These are phyloP conservation scores for Arthrobotrys entomopaga DNA, from an alignment of 2,329 filamentous ascomycete species.

Conservation along the genomic window DNA sequence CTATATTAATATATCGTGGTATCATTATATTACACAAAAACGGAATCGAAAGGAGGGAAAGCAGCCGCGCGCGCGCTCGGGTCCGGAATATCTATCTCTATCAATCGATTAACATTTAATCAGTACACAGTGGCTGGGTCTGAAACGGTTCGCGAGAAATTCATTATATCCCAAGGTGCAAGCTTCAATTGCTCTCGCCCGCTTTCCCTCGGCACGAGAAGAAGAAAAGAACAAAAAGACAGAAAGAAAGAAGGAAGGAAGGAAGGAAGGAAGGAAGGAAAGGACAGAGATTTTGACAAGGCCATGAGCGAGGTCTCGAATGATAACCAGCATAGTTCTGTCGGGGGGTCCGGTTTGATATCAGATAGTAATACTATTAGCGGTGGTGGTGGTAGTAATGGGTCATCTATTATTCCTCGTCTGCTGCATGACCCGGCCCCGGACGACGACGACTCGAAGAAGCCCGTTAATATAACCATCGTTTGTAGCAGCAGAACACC, in stretches of 20 bases:
- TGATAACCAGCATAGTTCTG: neutral
- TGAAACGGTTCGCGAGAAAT: too few relatives aligned
- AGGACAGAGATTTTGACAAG: slow-evolving; percentile 4
- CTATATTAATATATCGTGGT: too few relatives aligned
- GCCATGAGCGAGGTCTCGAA: slow-evolving; percentile 47
- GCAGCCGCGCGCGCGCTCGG: too few relatives aligned
- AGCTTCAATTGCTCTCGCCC: too few relatives aligned
- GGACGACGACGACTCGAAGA: neutral
- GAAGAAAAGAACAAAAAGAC: too few relatives aligned
- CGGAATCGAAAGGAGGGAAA: too few relatives aligned
- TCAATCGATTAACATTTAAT: too few relatives aligned
- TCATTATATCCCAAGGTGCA: too few relatives aligned
- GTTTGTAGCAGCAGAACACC: neutral
- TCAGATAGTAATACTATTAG: neutral
- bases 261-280: neutral
- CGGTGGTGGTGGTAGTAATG: slow-evolving; percentile 21
- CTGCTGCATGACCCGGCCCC: slow-evolving; percentile 1
- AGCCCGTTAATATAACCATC: slow-evolving; percentile 5
- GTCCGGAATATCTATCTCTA: too few relatives aligned
- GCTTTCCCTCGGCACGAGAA: too few relatives aligned
- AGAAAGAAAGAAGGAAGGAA: neutral
- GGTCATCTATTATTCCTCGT: slow-evolving; percentile 29
- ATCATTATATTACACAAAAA: too few relatives aligned
- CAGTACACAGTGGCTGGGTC: too few relatives aligned
- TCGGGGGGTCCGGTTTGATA: neutral